Base-by-base conservation (phyloP, 129 eudicot genomes). In the Glebionis coronaria region DNA sequence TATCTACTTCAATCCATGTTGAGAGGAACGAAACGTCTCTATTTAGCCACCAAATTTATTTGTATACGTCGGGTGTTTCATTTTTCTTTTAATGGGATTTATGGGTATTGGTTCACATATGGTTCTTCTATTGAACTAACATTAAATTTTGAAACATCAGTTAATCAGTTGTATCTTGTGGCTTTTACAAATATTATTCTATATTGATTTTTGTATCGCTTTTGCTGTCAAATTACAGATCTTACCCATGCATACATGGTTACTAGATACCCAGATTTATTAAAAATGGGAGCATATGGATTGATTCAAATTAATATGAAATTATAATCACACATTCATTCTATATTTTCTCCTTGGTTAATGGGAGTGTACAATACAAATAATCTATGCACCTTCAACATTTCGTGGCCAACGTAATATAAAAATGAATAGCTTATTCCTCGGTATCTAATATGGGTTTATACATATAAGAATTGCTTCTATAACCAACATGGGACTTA, bases 261-360 rank as follows among this genome's bases (percentile, higher is more conserved):
- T 9, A 63, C 18, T 0, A 21, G 3, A 44, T 63, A 35, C 40
- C 62, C 38, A 56, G 45, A 64, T 44, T 23, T 11, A 19, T 18
- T 64, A 18, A 16, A 44, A 64, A 25, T 67, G 45, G 51, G 62
- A 52, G 61, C 40, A 9, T 52, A 67, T 67, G 49, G 55, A 21
- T 69, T 69, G 65, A 44, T 69, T 56, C 19, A 14, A 65, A 56
- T 55, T 54, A 68, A 52, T 31, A 52, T 68, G 51, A 53, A 68
- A 68, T 53, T 28, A 68, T 53, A 55, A 55, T 42, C 53, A 20
- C 64, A 35, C 8, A 3, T 20, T 40, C 64, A 35, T 56, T 23
- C 65, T 44, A 40, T 69, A 52, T 69, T 56, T 69, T 69, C 54
- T 56, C 56, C 11, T 55, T 69, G 53, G 65, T 56, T 69, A 5